Conservation (phyloP, 306 rosid genomes). For the Glycine soja region DNA sequence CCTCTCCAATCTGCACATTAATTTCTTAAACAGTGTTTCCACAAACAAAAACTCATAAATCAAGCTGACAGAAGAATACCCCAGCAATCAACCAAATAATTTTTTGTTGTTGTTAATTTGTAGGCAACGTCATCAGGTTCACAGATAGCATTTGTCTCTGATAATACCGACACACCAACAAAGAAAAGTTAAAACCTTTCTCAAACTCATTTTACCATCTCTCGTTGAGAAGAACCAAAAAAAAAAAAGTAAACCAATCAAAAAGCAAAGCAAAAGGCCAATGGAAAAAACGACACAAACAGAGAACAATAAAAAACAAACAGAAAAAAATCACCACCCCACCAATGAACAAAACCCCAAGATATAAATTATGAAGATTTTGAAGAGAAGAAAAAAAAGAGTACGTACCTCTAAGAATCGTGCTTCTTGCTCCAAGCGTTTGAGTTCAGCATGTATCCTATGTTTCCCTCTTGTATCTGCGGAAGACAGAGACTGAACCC, state of each 20-base stretch:
- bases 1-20: conserved; percentile 30
- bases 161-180: conserved; percentile 17
- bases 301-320: conserved; percentile 17
- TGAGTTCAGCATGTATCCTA: conserved; percentile 87
- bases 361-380: conserved; percentile 24
- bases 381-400: neutral
- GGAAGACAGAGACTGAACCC: conserved; percentile 75
- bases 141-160: conserved; percentile 18
- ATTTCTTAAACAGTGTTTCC: conserved; percentile 39
- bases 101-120: neutral
- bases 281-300: conserved; percentile 31
- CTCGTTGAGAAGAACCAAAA: conserved; percentile 3
- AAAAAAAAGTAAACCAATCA: conserved; percentile 10
- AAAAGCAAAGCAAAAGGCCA: conserved; percentile 21
- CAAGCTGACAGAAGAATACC: conserved; percentile 26
- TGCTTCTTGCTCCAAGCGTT: conserved; percentile 91
- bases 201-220: conserved; percentile 32
- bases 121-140: neutral
- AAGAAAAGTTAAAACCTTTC: conserved; percentile 39
- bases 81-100: conserved; percentile 1
- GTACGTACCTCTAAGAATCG: conserved; percentile 82
- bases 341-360: conserved; percentile 20
- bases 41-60: conserved; percentile 31
- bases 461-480: conserved; percentile 93
- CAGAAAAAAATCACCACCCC: neutral